Evolutionary conservation across 768 basidiomycete species (phyloP), one percentile per base, ranked within the genome.

Genomic region (Kwoniella sp.): DNA sequence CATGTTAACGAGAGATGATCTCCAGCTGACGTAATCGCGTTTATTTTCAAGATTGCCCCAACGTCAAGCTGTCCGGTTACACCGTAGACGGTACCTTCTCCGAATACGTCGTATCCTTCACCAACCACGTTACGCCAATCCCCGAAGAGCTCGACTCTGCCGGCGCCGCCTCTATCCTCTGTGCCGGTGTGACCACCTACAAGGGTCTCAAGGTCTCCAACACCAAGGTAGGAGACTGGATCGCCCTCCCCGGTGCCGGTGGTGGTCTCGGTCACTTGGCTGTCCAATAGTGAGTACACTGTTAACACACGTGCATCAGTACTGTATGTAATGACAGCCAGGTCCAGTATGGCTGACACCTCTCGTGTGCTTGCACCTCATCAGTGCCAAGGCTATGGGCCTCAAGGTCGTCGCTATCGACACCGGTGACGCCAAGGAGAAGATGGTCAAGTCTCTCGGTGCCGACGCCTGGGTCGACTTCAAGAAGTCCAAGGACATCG

Each of bases 371-470:
- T 17, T 9, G 5, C 9, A 3, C 20, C 41, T 45, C 11, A 17
- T 45, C 12, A 61, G 60, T 73, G 92, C 91, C 17, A 84, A 83
- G 50, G 85, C 86, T 26, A 88, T 89, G 83, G 91, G 91, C 45
- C 85, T 90, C 55, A 86, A 88, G 23, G 90, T 92, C 9, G 86
- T 93, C 63, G 92, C 90, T 2, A 84, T 93, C 73, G 92, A 93
- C 73, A 87, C 87, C 1, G 90, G 91, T 17, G 86, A 82, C 7
- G 88, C 89, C 65, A 93, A 92, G 83, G 83, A 85, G 72, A 81
- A 86, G 53, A 82, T 91, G 2, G 85, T 85, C 76, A 66, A 82
- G 63, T 77, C 83, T 11, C 86, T 91, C 54, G 90, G 91, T 28
- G 89, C 88, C 0, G 89, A 91, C 71, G 84, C 60, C 20, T 83